Conservation (phyloP, 345 rosid species). For the Salix caprea region DNA sequence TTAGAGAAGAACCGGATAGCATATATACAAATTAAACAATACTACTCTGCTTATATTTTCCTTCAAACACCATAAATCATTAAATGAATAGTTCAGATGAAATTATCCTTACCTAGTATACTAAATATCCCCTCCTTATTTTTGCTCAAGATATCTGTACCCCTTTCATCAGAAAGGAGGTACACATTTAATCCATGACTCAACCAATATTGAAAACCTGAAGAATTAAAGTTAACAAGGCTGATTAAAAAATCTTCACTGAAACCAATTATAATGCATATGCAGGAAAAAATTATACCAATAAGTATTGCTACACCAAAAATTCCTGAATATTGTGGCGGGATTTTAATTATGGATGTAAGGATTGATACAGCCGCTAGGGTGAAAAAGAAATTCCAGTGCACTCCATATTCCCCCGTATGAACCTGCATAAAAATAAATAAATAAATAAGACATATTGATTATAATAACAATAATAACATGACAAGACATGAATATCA, state of each 20-base stretch:
- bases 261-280: conserved; percentile 3
- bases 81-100: not conserved
- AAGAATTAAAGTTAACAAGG: conserved; percentile 18
- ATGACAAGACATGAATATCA: not conserved
- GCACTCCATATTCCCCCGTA: conserved; percentile 79
- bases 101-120: conserved; percentile 53
- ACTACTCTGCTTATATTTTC: not conserved
- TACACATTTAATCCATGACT: conserved; percentile 58
- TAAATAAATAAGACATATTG: not conserved
- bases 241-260: conserved; percentile 12
- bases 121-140: conserved; percentile 89
- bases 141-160: conserved; percentile 62
- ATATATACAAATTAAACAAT: not conserved
- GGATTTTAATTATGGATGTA: conserved; percentile 54
- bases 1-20: not conserved
- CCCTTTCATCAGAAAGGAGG: conserved; percentile 70
- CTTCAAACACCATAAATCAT: not conserved
- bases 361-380: conserved; percentile 75
- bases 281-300: conserved; percentile 34
- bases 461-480: conserved; percentile 4
- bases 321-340: conserved; percentile 65
- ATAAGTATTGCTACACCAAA: conserved; percentile 57
- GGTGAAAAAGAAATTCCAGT: conserved; percentile 96
- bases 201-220: conserved; percentile 78
- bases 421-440: conserved; percentile 50